Evolutionary conservation across 2,329 filamentous ascomycete genomes (phyloP), one percentile per base, ranked within the genome.

Genomic region (Remersonia thermophila): DNA sequence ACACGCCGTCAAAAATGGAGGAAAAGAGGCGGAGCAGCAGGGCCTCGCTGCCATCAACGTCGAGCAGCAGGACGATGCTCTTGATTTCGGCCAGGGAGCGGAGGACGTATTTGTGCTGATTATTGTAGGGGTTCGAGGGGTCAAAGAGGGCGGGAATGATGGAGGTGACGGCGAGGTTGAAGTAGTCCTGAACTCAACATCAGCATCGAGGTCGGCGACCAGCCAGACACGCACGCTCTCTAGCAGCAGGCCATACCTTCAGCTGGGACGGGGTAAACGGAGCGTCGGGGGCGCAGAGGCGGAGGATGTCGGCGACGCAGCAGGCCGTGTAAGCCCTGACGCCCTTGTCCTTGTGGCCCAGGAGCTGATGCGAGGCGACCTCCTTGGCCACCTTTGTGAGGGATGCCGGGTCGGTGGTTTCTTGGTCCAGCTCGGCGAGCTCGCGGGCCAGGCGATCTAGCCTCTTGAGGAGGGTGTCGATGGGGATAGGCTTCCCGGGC

Each of bases 321-420:
- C 83, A 83, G 30, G 86, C 79, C 23, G 83, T 75, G 65, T 82
- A 94, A 17, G 91, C 89, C 58, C 83, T 81, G 46, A 98, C 86
- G 38, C 91, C 91, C 46, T 80, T 82, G 58, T 98, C 91, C 63
- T 93, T 93, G 61, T 98, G 91, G 41, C 75, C 76, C 32, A 98
- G 63, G 16, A 98, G 67, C 52, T 91, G 85, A 42, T 80, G 77
- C 45, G 79, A 77, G 5, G 80, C 84, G 30, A 98, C 71, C 51
- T 94, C 83, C 54, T 86, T 82, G 35, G 89, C 84, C 44, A 93
- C 83, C 34, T 80, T 77, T 43, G 70, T 74, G 46, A 96, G 69
- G n/a, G 85, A 87, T n/a, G 81, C 75, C 48, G 82, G 75, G 41
- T 93, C 77, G 39, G 80, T 76, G 39, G 80, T 79, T 50, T 94